Percentiles rank a stretch among this genome's conserved stretches.
Conservation (phyloP, 2,329 filamentous ascomycete genomes). For the Colletotrichum costaricense region DNA sequence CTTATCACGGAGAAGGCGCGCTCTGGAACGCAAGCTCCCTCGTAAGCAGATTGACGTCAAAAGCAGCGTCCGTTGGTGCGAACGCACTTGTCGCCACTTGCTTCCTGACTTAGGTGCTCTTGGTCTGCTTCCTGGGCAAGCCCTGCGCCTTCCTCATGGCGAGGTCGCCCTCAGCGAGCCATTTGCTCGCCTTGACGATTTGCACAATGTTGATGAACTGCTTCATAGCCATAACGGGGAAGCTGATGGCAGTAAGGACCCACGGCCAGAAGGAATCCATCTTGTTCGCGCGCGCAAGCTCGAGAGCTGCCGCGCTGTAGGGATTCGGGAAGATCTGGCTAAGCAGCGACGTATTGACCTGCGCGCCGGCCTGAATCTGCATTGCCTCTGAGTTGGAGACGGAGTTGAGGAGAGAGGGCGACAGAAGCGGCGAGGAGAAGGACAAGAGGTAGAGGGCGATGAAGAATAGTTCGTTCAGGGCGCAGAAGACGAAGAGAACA, state of each 20-base stretch:
- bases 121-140: conserved; percentile 58
- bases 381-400: conserved; percentile 64
- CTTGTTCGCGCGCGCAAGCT: conserved; percentile 94
- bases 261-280: conserved; percentile 75
- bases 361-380: conserved; percentile 72
- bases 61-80: neutral
- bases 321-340: conserved; percentile 86
- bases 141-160: conserved; percentile 67
- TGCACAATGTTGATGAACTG: conserved; percentile 95
- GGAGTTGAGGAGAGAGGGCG: conserved; percentile 81
- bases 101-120: conserved; percentile 16
- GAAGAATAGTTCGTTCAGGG: conserved; percentile 95
- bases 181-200: conserved; percentile 90
- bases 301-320: conserved; percentile 91
- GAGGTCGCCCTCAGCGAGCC: conserved; percentile 92
- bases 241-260: conserved; percentile 83
- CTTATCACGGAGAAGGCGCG: neutral
- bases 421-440: conserved; percentile 91
- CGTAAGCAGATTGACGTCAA: neutral
- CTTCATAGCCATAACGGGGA: conserved; percentile 90
- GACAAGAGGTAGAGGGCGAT: conserved; percentile 97
- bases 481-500: conserved; percentile 91
- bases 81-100: neutral
- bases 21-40: neutral
- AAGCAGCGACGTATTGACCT: conserved; percentile 76